These are phyloP conservation scores for Pseudogymnoascus sp. DNA, from an alignment of 2,329 filamentous ascomycete genomes.

Conservation along the genomic window DNA sequence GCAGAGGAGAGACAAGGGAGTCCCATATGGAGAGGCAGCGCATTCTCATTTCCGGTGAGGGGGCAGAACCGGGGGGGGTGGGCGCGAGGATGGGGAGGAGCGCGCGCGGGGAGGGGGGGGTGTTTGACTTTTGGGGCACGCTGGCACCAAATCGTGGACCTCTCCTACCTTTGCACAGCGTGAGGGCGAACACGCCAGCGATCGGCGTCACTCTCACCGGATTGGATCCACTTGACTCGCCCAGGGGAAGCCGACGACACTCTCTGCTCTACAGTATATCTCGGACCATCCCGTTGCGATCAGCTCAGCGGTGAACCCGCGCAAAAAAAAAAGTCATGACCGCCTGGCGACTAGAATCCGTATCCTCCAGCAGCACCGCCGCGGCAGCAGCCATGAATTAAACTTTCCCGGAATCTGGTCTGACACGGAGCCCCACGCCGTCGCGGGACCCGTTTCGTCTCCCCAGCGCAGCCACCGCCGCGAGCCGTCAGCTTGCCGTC, in stretches of 20 bases:
- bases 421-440: background rate
- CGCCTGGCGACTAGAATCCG: background rate
- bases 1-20: conserved; percentile 6
- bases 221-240: background rate
- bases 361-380: background rate
- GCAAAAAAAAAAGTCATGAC: background rate
- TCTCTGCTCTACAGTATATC: background rate
- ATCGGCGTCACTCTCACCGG: background rate
- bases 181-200: background rate
- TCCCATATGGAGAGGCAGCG: conserved; percentile 4
- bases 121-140: background rate
- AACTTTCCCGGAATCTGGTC: background rate
- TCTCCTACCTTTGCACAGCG: background rate
- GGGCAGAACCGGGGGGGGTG: background rate
- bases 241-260: background rate
- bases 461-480: background rate
- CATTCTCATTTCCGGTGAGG: conserved; percentile 7
- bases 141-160: background rate
- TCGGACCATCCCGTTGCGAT: background rate
- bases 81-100: background rate
- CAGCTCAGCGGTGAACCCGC: background rate
- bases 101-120: background rate
- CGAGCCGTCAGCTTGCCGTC: background rate
- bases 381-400: background rate
- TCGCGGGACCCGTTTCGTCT: background rate